Evolutionary conservation across 208 protist species (phyloP), one percentile per base, ranked within the genome.

Genomic region (Jaenimonas drosophilae): DNA sequence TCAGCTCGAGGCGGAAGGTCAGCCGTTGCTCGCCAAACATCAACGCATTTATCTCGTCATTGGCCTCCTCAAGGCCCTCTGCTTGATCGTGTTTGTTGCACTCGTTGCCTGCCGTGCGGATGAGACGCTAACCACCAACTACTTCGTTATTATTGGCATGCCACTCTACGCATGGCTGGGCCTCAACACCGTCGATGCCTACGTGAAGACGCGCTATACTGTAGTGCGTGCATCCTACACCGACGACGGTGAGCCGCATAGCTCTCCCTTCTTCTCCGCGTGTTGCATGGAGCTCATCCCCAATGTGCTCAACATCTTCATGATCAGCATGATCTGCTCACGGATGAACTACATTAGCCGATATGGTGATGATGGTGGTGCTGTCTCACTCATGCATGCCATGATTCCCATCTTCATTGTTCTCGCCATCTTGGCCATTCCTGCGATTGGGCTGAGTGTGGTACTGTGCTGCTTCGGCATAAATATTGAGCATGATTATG

Each of bases 71-170:
- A 30, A 57, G 36, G 53, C 38, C 11, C 12, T 44, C 19, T 68
- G 52, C 40, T 20, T 75, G 5, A 40, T 63, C 4, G 33, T 69
- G 17, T 76, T 89, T 38, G 61, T 77, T 17, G 70, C 57, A 36
- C 64, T 89, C 14, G 67, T 83, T 21, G 70, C 72, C 1, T 82
- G 70, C 50, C 75, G 80, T 28, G 72, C 76, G 0, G 80, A 89
- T 40, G 62, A 68, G 30, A 47, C 55, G 6, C 85, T 89, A 30
- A 75, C 54, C 5, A 72, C 42, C 19, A 72, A 84, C 64, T 89
- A 77, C 54, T 86, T 81, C 46, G 31, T 86, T 14, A 59, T 82
- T 23, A 51, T 89, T 5, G 72, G 65, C 3, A 12, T 86, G 2
- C 80, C 80, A 0, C 59, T 68, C 31, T 85, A 66, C 45, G 49